These are phyloP conservation scores for Tolypocladium cylindrosporum DNA, from an alignment of 2,329 filamentous ascomycete species.

Conservation along the genomic window DNA sequence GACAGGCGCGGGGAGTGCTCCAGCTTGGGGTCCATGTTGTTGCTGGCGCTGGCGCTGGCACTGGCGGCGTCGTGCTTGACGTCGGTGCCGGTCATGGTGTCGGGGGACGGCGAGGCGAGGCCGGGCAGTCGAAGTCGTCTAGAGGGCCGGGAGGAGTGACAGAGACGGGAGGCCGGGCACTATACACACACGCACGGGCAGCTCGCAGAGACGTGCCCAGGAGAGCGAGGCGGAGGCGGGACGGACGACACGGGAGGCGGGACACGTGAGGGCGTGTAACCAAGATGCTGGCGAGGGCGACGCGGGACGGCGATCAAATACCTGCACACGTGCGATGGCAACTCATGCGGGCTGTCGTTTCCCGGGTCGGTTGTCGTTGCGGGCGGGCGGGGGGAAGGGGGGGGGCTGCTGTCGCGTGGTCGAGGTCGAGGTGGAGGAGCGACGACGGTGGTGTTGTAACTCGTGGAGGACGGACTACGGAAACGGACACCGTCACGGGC, in stretches of 20 bases:
- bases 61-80: constrained; percentile 12
- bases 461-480: not conserved
- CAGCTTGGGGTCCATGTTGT: constrained; percentile 16
- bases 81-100: constrained; percentile 9
- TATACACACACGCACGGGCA: not conserved
- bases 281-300: not conserved
- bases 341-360: not conserved
- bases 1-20: constrained; percentile 13
- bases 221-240: not conserved
- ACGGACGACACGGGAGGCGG: too few relatives aligned
- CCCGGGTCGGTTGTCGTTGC: not conserved
- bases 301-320: not conserved
- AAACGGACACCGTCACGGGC: not conserved
- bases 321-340: not conserved
- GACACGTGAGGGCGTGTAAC: not conserved
- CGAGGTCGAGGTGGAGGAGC: not conserved
- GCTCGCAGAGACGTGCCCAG: not conserved
- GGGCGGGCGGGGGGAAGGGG: not conserved
- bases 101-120: not conserved
- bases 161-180: not conserved
- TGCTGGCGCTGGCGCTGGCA: constrained; percentile 8
- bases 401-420: not conserved
- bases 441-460: not conserved
- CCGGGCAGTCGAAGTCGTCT: not conserved
- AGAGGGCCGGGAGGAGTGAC: not conserved